phyloP scores from a whole-genome alignment of 148 eudicot genomes.

The Heliamphora exappendiculata region DNA sequence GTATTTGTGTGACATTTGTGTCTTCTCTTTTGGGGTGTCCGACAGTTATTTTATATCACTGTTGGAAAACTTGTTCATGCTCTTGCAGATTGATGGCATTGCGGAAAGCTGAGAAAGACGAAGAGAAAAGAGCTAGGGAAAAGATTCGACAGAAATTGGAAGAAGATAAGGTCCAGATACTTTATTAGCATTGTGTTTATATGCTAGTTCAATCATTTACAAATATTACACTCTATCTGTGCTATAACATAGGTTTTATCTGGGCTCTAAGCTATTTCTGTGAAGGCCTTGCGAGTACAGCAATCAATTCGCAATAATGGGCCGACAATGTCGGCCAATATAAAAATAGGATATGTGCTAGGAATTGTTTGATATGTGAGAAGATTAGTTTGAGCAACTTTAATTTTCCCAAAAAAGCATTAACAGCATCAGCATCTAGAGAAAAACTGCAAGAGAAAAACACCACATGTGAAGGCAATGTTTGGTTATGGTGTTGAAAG shows the following conservation, averaged over 20 bases:
- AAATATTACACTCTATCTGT: neutral
- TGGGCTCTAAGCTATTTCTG: neutral
- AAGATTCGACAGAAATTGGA: conserved; percentile 80
- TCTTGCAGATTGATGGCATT: conserved; percentile 64
- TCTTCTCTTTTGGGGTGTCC: conserved; percentile 7
- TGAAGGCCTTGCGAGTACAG: no score
- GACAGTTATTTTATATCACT: neutral
- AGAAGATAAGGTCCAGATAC: conserved; percentile 76
- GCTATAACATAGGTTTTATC: neutral
- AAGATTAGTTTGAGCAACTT: neutral
- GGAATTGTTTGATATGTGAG: neutral
- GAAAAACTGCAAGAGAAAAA: neutral
- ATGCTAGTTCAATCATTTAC: no score
- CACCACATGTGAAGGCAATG: neutral
- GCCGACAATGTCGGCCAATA: neutral
- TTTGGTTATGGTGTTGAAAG: neutral
- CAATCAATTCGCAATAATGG: neutral
- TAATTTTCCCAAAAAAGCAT: neutral
- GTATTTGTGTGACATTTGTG: conserved; percentile 31
- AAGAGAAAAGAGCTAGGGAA: conserved; percentile 91
- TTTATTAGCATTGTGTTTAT: neutral
- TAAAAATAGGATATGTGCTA: neutral
- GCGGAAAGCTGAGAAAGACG: conserved; percentile 96
- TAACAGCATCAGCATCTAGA: neutral
- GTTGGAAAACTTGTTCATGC: neutral